Evolutionary conservation across 1,284 basidiomycete genomes (phyloP), one percentile per base, ranked within the genome.

Genomic region (Ganoderma lingzhi): DNA sequence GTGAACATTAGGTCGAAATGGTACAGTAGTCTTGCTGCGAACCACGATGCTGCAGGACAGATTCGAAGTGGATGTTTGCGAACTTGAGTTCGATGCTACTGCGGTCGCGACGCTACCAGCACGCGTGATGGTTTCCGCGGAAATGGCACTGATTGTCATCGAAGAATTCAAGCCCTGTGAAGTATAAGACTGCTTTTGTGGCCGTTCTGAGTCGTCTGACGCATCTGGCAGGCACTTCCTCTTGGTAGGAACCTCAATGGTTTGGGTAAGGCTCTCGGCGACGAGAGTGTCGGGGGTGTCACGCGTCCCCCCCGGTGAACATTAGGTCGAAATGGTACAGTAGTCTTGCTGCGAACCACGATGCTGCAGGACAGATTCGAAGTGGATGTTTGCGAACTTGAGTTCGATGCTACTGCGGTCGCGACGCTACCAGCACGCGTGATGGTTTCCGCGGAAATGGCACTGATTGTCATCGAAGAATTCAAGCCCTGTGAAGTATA

Each of bases 371-470:
- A 28, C 2, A 6, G 28, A 10, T 53, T 56, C n/a, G 63, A 68
- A 28, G 63, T 32, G 17, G 37, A 6, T 6, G 30, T 59, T 39
- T 45, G 45, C 4, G 62, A 17, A 12, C 55, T 37, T 6, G 62
- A 39, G 3, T 10, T 42, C 0, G 45, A 58, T 10, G 62, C 53
- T 23, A 70, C 60, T 1, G 64, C 64, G 14, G 48, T 65, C 6
- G 66, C 65, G 15, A 51, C 66, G 14, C 61, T 67, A 30, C 53
- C 69, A 12, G 69, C 59, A 17, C 69, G 62, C n/a, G 14, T 32
- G 37, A 62, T 39, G 23, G 45, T 12, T 37, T 45, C 56, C 2
- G n/a, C 12, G 35, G 45, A 59, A 9, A 44, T 19, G 5, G 39
- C 56, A 28, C 58, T 23, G 10, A 56, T 51, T 35, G 62, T 60